Evolutionary conservation across 2,329 filamentous ascomycete species (phyloP), one percentile per base, ranked within the genome.

Genomic region (Ramularia endophylla): DNA sequence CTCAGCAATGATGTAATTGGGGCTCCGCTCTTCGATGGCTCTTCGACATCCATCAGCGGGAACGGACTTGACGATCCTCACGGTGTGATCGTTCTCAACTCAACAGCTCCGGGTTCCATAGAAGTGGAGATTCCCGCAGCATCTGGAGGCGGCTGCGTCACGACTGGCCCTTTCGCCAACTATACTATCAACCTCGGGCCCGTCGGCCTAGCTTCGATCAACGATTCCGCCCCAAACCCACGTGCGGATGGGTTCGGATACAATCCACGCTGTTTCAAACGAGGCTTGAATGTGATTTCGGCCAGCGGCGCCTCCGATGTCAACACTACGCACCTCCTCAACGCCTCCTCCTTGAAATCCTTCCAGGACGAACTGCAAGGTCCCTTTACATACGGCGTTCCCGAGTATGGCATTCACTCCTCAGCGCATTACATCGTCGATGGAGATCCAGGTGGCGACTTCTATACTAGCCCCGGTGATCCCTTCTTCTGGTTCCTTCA

Each of bases 121-220:
- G 15, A 15, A 5, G 3, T 34, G 2, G 1, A 17, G 15, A 15
- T 34, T 12, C 1, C 17, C 18, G n/a, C 66, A 1, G 74, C 71
- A 8, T 62, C 64, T 0, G 74, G 75, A 9, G 74, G 75, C 27
- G 74, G 73, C 2, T 78, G 74, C 50, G 63, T 79, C 2, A 67
- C 54, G 5, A 61, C 60, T 0, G 74, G 74, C 0, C 74, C 73
- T 0, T 74, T 77, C 56, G 67, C 65, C 46, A 65, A 76, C 43
- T 58, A 60, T 52, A 51, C 48, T 1, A 63, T 69, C 16, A 68
- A 67, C 40, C 62, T 72, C 0, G 75, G 75, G 0, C 76, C 76
- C 2, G 32, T 2, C 5, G 8, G 3, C 13, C 66, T 76, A 13
- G 50, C n/a, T 16, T 51, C 57, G 1, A 46, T 48, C 0, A 45